phyloP scores from a whole-genome alignment of 805 yeast genomes.

The Lipomyces spencermartinsiae region DNA sequence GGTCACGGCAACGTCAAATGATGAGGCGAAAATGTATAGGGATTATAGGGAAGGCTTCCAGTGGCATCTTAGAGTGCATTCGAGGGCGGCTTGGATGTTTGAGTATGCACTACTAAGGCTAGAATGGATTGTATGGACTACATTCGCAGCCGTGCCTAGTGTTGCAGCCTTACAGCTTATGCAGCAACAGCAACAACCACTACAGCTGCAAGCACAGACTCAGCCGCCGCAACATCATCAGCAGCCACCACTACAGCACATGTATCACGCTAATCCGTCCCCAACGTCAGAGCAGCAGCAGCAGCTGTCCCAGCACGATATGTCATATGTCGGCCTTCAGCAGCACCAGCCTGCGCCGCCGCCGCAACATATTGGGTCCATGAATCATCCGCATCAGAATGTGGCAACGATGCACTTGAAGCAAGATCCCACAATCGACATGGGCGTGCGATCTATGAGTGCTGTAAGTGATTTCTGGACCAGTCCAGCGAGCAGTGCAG shows the following conservation, averaged over 20 bases:
- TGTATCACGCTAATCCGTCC: neutral
- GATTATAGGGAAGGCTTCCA: conserved; percentile 33
- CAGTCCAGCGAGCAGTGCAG: conserved; percentile 25
- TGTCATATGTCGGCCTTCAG: neutral
- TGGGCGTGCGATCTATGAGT: neutral
- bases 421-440: conserved; percentile 17
- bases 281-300: conserved; percentile 1
- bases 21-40: conserved; percentile 28
- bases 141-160: conserved; percentile 31
- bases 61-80: conserved; percentile 39
- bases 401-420: conserved; percentile 6
- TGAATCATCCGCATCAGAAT: conserved; percentile 1
- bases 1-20: conserved; percentile 34
- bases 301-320: neutral
- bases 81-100: conserved; percentile 40
- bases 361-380: neutral
- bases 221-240: conserved; percentile 1
- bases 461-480: conserved; percentile 21
- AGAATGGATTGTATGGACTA: conserved; percentile 39
- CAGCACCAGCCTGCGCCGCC: neutral
- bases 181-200: conserved; percentile 8
- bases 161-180: neutral
- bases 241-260: neutral
- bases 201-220: neutral
- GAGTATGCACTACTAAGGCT: conserved; percentile 38